Evolutionary conservation across 2,329 filamentous ascomycete species (phyloP), one percentile per base, ranked within the genome.

Genomic region (Fusarium albidum): DNA sequence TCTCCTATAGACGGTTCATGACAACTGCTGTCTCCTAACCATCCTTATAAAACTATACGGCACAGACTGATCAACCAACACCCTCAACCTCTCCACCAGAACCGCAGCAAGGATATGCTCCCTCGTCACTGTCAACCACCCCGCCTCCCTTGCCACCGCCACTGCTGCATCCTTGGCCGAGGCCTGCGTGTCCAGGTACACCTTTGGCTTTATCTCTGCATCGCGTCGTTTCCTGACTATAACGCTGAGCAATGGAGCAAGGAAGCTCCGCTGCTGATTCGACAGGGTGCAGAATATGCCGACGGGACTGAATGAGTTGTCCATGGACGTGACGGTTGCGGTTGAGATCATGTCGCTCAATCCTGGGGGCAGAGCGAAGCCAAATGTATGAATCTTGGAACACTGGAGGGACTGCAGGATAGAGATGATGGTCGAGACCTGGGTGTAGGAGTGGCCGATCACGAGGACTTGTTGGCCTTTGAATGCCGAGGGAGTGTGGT

Each of bases 11-110:
- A n/a, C n/a, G n/a, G n/a, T 13, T 42, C 12, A 42, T 31, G 27
- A 42, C 6, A 57, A 6, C 18, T 57, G 50, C 9, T 57, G 50
- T 7, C 50, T 44, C 17, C 50, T 41, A 0, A 57, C 50, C 50
- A 57, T 57, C 6, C 51, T 32, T 28, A 57, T 29, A 10, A 57
- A 57, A 6, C 52, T 51, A 14, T 50, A 54, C 5, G 51, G 51
- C 25, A 57, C 48, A 11, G 41, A 50, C 28, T 57, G 50, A 6
- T 54, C 54, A 10, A 57, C 54, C 7, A 54, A 42, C 3, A 54
- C 41, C 10, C 50, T 42, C 10, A 57, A 9, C 9, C 39, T 44
- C 12, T 40, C 42, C 5, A 52, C 51, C 21, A 55, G 18, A 3
- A 51, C 35, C n/a, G 51, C 51, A 6, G 51, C 47, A 3, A 43